Evolutionary conservation across 495 filamentous ascomycete genomes (phyloP).

Genomic region (Aspergillus kassunensis): DNA sequence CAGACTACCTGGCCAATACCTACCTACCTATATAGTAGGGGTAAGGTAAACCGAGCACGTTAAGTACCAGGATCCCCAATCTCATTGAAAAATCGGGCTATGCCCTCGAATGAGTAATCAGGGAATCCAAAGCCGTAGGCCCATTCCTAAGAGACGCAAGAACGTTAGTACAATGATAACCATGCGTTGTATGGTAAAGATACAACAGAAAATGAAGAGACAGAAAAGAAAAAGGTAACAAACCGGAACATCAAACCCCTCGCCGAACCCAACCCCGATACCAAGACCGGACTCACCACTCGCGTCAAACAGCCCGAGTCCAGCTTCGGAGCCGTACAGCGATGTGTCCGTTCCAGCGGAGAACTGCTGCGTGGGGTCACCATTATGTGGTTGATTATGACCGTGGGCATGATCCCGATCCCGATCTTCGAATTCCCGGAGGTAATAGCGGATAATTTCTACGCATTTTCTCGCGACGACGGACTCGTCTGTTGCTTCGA

Average conservation of each 20-base stretch:
- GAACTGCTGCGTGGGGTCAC: no score
- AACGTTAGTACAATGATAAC: neutral
- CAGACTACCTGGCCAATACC: no score
- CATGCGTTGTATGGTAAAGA: neutral
- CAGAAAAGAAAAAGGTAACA: neutral
- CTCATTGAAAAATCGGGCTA: slow-evolving; percentile 33
- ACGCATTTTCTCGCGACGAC: slow-evolving; percentile 38
- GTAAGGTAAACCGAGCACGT: no score
- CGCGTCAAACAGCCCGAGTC: no score
- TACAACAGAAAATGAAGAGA: neutral
- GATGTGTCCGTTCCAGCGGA: neutral
- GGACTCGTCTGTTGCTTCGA: slow-evolving; percentile 43
- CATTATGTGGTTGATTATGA: no score
- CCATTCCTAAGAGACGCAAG: slow-evolving; percentile 38
- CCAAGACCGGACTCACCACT: no score
- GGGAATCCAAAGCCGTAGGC: slow-evolving; percentile 40
- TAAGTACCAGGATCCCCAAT: no score
- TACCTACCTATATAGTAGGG: no score
- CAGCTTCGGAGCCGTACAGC: neutral
- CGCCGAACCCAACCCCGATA: neutral
- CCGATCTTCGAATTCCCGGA: slow-evolving; percentile 27
- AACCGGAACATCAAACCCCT: slow-evolving; percentile 33
- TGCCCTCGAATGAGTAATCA: slow-evolving; percentile 41
- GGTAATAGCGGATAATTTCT: slow-evolving; percentile 36
- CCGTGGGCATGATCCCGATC: neutral